Conservation (phyloP, 129 eudicot genomes). For the Centella asiatica region DNA sequence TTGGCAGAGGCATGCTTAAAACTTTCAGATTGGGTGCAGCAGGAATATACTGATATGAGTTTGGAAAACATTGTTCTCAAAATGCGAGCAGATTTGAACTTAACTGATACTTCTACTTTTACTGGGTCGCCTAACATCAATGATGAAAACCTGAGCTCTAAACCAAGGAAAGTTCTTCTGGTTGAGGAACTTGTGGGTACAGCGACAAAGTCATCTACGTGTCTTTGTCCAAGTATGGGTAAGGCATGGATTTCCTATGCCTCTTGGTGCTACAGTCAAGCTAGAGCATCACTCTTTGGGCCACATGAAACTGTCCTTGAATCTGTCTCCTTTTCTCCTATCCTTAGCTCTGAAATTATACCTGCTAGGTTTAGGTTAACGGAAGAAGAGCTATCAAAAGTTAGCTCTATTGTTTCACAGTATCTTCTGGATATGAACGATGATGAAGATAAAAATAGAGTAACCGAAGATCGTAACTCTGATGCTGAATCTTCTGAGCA, state of each 20-base stretch:
- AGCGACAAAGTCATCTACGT: conserved; percentile 55
- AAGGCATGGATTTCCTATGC: conserved; percentile 95
- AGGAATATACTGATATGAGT: conserved; percentile 32
- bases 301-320: conserved; percentile 35
- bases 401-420: conserved; percentile 35
- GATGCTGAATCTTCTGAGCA: conserved; percentile 25
- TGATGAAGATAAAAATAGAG: conserved; percentile 22
- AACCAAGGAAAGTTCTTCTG: conserved; percentile 25
- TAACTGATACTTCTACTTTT: conserved; percentile 14
- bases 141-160: conserved; percentile 26
- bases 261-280: conserved; percentile 90
- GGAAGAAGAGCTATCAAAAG: conserved; percentile 54
- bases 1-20: conserved; percentile 94
- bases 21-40: conserved; percentile 72
- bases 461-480: conserved; percentile 22
- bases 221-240: conserved; percentile 76
- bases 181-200: conserved; percentile 81
- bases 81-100: conserved; percentile 44
- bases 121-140: conserved; percentile 18
- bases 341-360: conserved; percentile 51
- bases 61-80: conserved; percentile 46
- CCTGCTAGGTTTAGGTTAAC: conserved; percentile 54
- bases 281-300: conserved; percentile 42
- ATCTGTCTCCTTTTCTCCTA: conserved; percentile 68
- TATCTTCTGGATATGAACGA: conserved; percentile 31